Conservation (phyloP, 306 rosid genomes). For the Pyrus communis region DNA sequence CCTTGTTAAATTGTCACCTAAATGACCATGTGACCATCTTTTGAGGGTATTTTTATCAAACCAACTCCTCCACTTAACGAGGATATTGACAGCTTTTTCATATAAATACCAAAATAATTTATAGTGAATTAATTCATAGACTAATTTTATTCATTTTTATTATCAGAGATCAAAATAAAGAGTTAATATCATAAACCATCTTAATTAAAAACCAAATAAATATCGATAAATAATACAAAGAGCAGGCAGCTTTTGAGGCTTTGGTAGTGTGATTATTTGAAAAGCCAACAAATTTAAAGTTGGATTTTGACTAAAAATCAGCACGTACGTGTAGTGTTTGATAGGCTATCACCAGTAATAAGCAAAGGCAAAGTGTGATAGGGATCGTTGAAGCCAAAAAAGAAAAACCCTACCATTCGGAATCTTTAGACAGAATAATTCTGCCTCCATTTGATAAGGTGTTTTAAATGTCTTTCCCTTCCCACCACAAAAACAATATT, state of each 20-base stretch:
- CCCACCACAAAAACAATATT: not conserved
- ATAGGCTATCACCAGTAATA: conserved; percentile 45
- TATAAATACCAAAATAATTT: too few relatives aligned
- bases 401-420: conserved; percentile 21
- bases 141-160: too few relatives aligned
- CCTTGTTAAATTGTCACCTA: too few relatives aligned
- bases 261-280: conserved; percentile 1
- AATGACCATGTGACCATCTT: too few relatives aligned
- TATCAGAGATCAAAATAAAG: too few relatives aligned
- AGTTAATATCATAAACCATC: too few relatives aligned
- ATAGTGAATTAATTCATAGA: fast-evolving
- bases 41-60: too few relatives aligned
- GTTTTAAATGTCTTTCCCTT: not conserved
- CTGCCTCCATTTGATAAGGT: conserved; percentile 8
- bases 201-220: too few relatives aligned
- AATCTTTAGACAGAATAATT: conserved; percentile 30
- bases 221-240: not conserved
- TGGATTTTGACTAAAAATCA: conserved; percentile 25
- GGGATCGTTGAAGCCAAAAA: not conserved
- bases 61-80: too few relatives aligned
- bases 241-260: not conserved
- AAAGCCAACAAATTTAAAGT: not conserved
- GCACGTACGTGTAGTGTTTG: conserved; percentile 6
- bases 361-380: not conserved
- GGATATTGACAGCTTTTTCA: too few relatives aligned